Percentiles rank a stretch among this genome's conserved stretches.
These are phyloP conservation scores for Penicillium sp. DNA, from an alignment of 2,329 filamentous ascomycete species.

Conservation along the genomic window DNA sequence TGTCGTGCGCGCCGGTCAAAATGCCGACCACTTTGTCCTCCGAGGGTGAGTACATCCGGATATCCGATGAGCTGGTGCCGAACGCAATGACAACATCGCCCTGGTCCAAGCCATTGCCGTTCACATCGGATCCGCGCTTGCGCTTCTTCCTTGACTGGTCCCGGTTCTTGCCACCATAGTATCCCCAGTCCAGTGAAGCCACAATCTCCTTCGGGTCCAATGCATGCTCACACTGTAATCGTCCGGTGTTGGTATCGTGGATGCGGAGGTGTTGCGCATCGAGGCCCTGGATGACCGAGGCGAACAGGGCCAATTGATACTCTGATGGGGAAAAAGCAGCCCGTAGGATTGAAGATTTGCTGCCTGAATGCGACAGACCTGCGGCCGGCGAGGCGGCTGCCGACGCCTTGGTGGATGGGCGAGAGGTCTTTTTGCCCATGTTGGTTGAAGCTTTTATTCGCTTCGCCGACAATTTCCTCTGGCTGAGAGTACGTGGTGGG, in stretches of 20 bases:
- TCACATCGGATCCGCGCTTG: slow-evolving; percentile 43
- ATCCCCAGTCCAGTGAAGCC: slow-evolving; percentile 50
- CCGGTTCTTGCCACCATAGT: slow-evolving; percentile 36
- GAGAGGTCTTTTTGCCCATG: slow-evolving; percentile 46
- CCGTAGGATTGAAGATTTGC: slow-evolving; percentile 45
- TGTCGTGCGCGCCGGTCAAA: slow-evolving; percentile 44
- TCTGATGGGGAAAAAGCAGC: slow-evolving; percentile 48
- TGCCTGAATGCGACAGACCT: slow-evolving; percentile 34
- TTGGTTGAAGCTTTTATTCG: slow-evolving; percentile 15
- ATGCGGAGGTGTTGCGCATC: slow-evolving; percentile 50
- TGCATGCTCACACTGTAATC: slow-evolving; percentile 48
- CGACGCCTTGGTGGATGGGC: slow-evolving; percentile 41
- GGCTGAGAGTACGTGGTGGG: not conserved
- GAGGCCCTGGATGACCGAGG: slow-evolving; percentile 50
- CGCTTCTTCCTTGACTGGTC: slow-evolving; percentile 47
- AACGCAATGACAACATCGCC: slow-evolving; percentile 46
- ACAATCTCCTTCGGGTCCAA: slow-evolving; percentile 44
- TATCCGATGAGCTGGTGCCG: slow-evolving; percentile 46
- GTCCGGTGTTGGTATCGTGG: slow-evolving; percentile 47
- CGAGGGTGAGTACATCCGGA: slow-evolving; percentile 46
- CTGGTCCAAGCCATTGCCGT: slow-evolving; percentile 38
- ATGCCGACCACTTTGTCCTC: slow-evolving; percentile 45
- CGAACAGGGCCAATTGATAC: slow-evolving; percentile 49
- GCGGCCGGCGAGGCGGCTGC: slow-evolving; percentile 38
- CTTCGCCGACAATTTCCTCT: not conserved